Evolutionary conservation across 441 rosid genomes (phyloP).

Genomic region (Jatropha podagrica): DNA sequence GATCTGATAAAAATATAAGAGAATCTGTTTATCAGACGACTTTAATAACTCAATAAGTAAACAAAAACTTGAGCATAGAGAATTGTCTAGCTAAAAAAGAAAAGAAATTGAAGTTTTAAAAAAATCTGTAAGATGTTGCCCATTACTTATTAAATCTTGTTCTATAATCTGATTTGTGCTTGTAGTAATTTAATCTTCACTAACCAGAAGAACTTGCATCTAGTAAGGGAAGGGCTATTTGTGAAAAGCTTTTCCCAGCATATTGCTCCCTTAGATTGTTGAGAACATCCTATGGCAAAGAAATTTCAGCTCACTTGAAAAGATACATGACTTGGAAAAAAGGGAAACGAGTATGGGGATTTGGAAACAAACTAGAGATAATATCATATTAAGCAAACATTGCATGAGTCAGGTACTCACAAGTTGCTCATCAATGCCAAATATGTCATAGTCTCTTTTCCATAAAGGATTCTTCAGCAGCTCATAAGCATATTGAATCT

Average conservation of each 20-base stretch:
- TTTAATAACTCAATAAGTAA: not conserved
- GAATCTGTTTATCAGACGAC: slow-evolving; percentile 4
- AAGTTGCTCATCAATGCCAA: slow-evolving; percentile 72
- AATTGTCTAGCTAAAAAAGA: not conserved
- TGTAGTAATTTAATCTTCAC: slow-evolving; percentile 17
- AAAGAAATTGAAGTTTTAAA: not conserved
- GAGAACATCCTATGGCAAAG: slow-evolving; percentile 54
- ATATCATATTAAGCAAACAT: not conserved
- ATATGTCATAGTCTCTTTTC: slow-evolving; percentile 87
- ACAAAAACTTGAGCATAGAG: not conserved
- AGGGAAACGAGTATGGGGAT: slow-evolving; percentile 1
- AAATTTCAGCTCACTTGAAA: slow-evolving; percentile 21
- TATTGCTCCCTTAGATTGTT: slow-evolving; percentile 48
- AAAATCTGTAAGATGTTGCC: slow-evolving; percentile 3
- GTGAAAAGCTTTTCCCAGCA: slow-evolving; percentile 46
- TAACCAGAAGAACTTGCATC: slow-evolving; percentile 55
- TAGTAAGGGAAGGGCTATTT: slow-evolving; percentile 65
- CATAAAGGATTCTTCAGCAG: slow-evolving; percentile 64
- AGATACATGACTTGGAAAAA: slow-evolving; percentile 12
- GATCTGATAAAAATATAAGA: slow-evolving; percentile 41
- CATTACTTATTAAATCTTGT: too few species aligned
- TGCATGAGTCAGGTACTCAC: slow-evolving; percentile 46
- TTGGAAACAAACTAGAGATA: slow-evolving; percentile 4
- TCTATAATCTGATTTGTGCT: too few species aligned
- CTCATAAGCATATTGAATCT: slow-evolving; percentile 88